Evolutionary conservation across 345 rosid genomes (phyloP).

Genomic region (Pugionium dolabratum): DNA sequence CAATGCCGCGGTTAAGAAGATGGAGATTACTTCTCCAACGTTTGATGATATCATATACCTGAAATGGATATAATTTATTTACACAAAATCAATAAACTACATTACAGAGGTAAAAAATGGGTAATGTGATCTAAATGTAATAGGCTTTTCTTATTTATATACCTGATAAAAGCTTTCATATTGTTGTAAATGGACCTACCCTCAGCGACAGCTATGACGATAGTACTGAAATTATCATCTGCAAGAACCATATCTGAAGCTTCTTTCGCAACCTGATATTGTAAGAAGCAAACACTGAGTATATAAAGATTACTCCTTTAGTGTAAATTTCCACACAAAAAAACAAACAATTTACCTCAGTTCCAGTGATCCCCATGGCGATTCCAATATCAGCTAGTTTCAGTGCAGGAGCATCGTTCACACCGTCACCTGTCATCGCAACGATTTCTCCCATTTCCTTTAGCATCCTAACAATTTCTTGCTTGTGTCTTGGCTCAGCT

Average conservation of each 20-base stretch:
- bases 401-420: constrained; percentile 96
- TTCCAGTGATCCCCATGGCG: constrained; percentile 97
- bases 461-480: constrained; percentile 84
- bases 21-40: constrained; percentile 90
- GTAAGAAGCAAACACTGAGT: constrained; percentile 1
- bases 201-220: constrained; percentile 84
- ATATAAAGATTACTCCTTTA: too few relatives aligned
- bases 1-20: constrained; percentile 82
- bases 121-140: background rate
- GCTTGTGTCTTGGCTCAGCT: constrained; percentile 91
- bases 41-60: constrained; percentile 98
- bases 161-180: constrained; percentile 97
- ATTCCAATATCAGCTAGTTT: constrained; percentile 94
- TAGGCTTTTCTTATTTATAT: background rate
- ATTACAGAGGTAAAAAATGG: background rate
- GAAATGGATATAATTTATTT: background rate
- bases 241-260: constrained; percentile 98
- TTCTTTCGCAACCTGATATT: constrained; percentile 85
- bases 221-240: constrained; percentile 86
- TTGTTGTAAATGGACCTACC: constrained; percentile 88
- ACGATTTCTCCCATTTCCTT: constrained; percentile 88
- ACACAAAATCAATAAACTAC: background rate
- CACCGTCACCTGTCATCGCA: constrained; percentile 99
- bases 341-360: constrained; percentile 56
- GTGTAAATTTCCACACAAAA: too few relatives aligned